Conservation (phyloP, 768 basidiomycete genomes). For the Boletus subparvulus region DNA sequence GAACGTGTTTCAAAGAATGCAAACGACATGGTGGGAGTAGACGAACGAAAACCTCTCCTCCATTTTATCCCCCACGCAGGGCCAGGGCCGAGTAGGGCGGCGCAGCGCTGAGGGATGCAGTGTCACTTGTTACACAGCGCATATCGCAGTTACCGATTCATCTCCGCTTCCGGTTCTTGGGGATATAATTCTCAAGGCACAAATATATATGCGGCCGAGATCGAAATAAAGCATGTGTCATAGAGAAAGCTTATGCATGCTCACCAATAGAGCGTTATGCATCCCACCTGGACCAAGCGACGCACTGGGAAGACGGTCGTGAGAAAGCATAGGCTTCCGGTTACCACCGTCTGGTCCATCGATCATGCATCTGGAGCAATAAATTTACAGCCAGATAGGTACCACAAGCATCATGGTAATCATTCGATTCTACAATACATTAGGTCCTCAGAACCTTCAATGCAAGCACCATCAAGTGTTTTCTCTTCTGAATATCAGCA, state of each 20-base stretch:
- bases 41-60: not conserved
- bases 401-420: not conserved
- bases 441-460: not conserved
- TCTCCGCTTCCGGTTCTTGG: not conserved
- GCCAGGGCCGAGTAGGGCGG: not conserved
- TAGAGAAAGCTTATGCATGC: not conserved
- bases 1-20: not conserved
- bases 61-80: constrained; percentile 5
- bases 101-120: no score
- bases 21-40: constrained; percentile 2
- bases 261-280: no score
- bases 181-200: not conserved
- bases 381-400: not conserved
- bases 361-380: not conserved
- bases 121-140: not conserved
- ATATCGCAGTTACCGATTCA: not conserved
- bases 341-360: not conserved
- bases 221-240: no score
- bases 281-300: not conserved
- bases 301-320: not conserved
- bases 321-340: not conserved
- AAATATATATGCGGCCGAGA: no score
- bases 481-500: no score
- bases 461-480: no score
- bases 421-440: not conserved